Conservation (phyloP, 768 basidiomycete species). For the Daedaleopsis sinensis region DNA sequence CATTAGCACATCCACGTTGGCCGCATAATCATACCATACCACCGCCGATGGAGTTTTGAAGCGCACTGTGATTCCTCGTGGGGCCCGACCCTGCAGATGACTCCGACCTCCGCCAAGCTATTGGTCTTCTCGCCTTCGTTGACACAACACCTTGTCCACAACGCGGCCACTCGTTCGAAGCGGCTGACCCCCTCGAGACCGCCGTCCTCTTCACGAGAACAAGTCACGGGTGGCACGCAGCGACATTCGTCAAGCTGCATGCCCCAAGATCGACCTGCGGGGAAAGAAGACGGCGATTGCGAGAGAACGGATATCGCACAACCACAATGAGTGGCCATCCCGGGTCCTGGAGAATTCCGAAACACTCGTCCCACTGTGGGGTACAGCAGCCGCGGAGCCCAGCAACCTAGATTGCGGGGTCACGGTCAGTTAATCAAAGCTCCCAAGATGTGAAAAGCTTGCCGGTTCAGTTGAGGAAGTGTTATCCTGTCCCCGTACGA, state of each 20-base stretch:
- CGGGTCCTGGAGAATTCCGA: too few species aligned
- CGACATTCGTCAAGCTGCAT: not conserved
- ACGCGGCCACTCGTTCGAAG: not conserved
- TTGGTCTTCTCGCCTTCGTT: not conserved
- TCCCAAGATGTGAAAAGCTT: not conserved
- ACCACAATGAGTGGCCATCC: not conserved
- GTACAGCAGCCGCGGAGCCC: not conserved
- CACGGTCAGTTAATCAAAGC: not conserved
- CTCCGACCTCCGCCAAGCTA: not conserved
- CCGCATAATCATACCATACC: not conserved
- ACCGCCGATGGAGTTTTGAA: not conserved
- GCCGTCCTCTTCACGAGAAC: conserved; percentile 16
- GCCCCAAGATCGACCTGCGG: not conserved
- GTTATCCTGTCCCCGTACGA: not conserved
- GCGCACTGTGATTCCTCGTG: too few species aligned
- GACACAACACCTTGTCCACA: not conserved
- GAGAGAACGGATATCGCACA: not conserved
- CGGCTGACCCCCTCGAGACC: conserved; percentile 5
- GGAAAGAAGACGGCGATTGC: not conserved
- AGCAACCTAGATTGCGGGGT: not conserved
- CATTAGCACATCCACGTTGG: not conserved
- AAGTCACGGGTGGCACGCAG: conserved; percentile 14
- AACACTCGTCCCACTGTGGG: not conserved
- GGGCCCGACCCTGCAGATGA: not conserved
- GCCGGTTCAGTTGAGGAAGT: not conserved